Evolutionary conservation across 2,329 filamentous ascomycete species (phyloP).

Genomic region (Magnaporthiopsis rhizophila): DNA sequence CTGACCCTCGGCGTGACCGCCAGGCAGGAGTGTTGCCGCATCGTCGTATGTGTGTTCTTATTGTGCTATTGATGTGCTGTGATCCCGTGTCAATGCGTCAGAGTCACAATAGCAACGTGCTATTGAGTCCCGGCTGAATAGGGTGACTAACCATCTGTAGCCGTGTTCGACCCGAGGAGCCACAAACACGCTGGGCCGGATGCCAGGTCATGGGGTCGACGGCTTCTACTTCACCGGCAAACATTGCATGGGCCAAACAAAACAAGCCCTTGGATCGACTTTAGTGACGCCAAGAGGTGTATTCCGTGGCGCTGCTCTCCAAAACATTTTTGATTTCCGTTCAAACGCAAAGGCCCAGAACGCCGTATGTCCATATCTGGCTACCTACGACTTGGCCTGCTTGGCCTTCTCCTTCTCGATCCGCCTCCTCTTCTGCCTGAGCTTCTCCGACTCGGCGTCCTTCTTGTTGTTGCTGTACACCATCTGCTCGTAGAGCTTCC

Average conservation of each 20-base stretch:
- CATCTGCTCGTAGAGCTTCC: slow-evolving; percentile 97
- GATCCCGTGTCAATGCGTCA: not conserved
- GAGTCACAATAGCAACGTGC: not conserved
- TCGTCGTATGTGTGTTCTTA: not conserved
- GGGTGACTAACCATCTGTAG: not conserved
- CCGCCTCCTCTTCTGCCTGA: slow-evolving; percentile 85
- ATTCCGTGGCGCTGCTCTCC: not conserved
- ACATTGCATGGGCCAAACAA: not conserved
- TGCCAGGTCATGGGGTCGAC: not conserved
- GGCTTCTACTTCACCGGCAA: not conserved
- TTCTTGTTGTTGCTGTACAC: slow-evolving; percentile 90
- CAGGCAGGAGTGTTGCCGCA: not conserved
- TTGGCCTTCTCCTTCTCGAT: slow-evolving; percentile 57
- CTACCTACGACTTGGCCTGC: not conserved
- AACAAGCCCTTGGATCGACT: not conserved
- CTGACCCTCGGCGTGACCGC: not conserved
- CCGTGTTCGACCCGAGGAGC: not conserved
- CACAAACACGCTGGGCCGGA: not conserved
- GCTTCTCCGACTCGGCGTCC: slow-evolving; percentile 79
- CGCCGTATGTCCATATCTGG: not conserved
- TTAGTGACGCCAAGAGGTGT: not conserved
- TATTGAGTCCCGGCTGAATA: not conserved
- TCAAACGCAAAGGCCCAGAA: not conserved
- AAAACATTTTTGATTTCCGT: not conserved
- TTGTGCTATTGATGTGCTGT: not conserved